These are phyloP conservation scores for Erucastrum elatum DNA, from an alignment of 345 rosid genomes.

Conservation along the genomic window DNA sequence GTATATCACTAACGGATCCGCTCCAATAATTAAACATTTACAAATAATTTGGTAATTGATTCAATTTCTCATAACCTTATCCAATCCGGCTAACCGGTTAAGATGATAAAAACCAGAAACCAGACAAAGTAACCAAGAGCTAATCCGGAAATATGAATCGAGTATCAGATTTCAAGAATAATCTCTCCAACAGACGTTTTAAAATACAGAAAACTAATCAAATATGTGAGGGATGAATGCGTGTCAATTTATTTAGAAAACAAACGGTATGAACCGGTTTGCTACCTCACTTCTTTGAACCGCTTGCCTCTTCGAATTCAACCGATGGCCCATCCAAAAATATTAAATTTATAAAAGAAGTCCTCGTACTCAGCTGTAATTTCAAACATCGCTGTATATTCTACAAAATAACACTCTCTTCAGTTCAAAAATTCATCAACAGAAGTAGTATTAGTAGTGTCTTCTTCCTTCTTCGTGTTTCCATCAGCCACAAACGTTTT, in stretches of 20 bases:
- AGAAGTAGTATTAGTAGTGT: conserved; percentile 8
- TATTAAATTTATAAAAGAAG: background rate
- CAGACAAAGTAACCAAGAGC: conserved; percentile 7
- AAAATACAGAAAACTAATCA: conserved; percentile 30
- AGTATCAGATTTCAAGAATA: conserved; percentile 19
- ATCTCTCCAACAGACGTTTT: conserved; percentile 6
- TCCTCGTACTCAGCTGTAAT: background rate
- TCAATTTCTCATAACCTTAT: background rate
- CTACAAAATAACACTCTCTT: background rate
- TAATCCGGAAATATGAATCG: background rate
- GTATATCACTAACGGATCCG: background rate
- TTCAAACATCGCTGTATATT: background rate
- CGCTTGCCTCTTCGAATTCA: conserved; percentile 55
- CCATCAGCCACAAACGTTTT: conserved; percentile 20
- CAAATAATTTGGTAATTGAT: background rate
- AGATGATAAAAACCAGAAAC: conserved; percentile 1
- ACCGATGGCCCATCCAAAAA: conserved; percentile 23
- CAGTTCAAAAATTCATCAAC: conserved; percentile 43
- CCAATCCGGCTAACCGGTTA: conserved; percentile 12
- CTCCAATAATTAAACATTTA: background rate
- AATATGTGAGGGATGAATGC: conserved; percentile 17
- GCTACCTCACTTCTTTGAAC: conserved; percentile 38
- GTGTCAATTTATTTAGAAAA: conserved; percentile 30
- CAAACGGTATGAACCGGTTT: conserved; percentile 19
- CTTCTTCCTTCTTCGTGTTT: conserved; percentile 19